A percentile compares a stretch with the other conserved stretches of the same genome.
These are phyloP conservation scores for Taphrina deformans DNA, from an alignment of 1,139 yeast genomes.

Conservation along the genomic window DNA sequence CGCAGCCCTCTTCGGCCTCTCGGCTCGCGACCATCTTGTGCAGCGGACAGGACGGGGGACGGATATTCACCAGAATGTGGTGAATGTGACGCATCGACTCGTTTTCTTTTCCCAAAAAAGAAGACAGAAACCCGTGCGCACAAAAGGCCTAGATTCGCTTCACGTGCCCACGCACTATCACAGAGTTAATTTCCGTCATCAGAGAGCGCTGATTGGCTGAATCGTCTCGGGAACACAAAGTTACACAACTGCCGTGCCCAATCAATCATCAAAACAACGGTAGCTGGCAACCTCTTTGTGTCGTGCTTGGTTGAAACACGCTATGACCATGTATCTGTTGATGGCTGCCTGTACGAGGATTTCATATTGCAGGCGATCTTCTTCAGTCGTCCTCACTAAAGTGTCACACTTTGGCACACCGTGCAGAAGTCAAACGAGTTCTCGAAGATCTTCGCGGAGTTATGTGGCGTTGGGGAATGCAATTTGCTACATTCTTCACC, in stretches of 20 bases:
- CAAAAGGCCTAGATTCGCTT: not conserved
- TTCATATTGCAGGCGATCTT: not conserved
- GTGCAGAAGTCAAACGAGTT: constrained; percentile 1
- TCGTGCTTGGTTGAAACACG: not conserved
- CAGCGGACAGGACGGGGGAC: no score
- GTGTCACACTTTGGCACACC: not conserved
- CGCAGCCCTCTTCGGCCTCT: no score
- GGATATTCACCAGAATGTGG: no score
- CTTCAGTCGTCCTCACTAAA: not conserved
- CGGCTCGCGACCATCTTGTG: no score
- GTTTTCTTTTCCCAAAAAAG: not conserved
- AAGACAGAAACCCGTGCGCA: not conserved
- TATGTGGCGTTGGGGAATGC: constrained; percentile 10
- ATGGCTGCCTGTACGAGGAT: not conserved
- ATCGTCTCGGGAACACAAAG: not conserved
- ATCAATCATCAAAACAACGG: not conserved
- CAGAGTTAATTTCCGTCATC: not conserved
- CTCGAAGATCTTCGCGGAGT: constrained; percentile 3
- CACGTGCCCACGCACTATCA: not conserved
- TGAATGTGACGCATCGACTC: not conserved
- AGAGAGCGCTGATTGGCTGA: not conserved
- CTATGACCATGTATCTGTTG: not conserved
- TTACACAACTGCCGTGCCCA: not conserved
- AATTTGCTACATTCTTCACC: constrained; percentile 2
- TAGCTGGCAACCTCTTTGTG: not conserved